Conservation (phyloP, 148 eudicot genomes). For the Simmondsia chinensis region DNA sequence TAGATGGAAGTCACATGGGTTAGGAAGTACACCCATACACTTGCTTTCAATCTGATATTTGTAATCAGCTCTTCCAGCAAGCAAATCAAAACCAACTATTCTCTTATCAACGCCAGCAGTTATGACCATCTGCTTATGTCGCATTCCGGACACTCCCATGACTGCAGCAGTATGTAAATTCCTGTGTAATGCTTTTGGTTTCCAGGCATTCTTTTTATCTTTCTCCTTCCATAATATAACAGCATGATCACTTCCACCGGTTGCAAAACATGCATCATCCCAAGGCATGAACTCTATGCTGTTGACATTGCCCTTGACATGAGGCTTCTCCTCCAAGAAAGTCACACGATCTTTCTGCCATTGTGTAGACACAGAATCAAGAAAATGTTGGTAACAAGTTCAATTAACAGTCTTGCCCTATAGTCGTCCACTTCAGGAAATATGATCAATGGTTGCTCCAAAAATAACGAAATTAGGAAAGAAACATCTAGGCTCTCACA, state of each 20-base stretch:
- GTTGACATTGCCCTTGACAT: slow-evolving; percentile 82
- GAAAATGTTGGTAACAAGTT: too few relatives aligned
- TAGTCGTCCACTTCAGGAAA: too few relatives aligned
- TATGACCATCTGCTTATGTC: slow-evolving; percentile 59
- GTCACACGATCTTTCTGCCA: slow-evolving; percentile 59
- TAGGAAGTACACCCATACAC: slow-evolving; percentile 95
- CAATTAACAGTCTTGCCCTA: too few relatives aligned
- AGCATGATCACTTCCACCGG: slow-evolving; percentile 96
- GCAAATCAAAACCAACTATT: slow-evolving; percentile 70
- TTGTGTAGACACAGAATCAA: too few relatives aligned
- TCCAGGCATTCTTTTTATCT: slow-evolving; percentile 57
- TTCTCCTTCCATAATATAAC: slow-evolving; percentile 72
- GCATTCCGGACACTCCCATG: slow-evolving; percentile 98
- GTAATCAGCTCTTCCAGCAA: slow-evolving; percentile 64
- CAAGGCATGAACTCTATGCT: slow-evolving; percentile 83
- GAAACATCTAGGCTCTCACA: not conserved
- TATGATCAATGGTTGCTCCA: too few relatives aligned
- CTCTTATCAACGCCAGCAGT: slow-evolving; percentile 90
- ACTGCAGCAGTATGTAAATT: slow-evolving; percentile 80
- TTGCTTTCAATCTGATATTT: slow-evolving; percentile 87
- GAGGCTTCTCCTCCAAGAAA: slow-evolving; percentile 79
- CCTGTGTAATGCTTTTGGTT: slow-evolving; percentile 66
- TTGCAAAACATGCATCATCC: slow-evolving; percentile 64
- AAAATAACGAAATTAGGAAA: too few relatives aligned
- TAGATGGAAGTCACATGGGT: slow-evolving; percentile 90